Percentiles rank a stretch among this genome's conserved stretches.
These are phyloP conservation scores for Elsinoe arachidis DNA, from an alignment of 2,329 filamentous ascomycete genomes.

Conservation along the genomic window DNA sequence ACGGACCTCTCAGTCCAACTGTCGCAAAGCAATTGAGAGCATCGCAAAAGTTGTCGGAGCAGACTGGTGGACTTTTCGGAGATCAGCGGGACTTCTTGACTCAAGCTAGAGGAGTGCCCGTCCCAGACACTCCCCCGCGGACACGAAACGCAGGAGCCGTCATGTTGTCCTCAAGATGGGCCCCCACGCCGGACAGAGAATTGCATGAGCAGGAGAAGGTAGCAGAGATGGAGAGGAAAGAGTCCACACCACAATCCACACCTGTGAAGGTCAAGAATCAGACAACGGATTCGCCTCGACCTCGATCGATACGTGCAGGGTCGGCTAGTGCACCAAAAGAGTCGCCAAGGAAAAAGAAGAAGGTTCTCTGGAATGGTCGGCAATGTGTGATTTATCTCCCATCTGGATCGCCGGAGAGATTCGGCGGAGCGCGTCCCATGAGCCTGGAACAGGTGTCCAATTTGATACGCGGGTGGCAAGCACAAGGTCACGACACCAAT, in stretches of 20 bases:
- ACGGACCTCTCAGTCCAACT: conserved; percentile 9
- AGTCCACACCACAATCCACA: conserved; percentile 1
- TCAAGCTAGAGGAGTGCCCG: neutral
- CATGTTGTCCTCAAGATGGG: conserved; percentile 23
- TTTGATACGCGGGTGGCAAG: conserved; percentile 58
- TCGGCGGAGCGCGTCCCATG: conserved; percentile 36
- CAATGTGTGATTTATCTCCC: conserved; percentile 39
- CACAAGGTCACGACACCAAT: conserved; percentile 58
- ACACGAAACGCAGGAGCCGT: neutral
- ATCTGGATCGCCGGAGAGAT: conserved; percentile 33
- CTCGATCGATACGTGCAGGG: conserved; percentile 2
- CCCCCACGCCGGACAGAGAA: conserved; percentile 20
- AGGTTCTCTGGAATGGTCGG: conserved; percentile 38
- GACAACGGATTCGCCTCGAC: neutral
- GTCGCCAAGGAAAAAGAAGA: conserved; percentile 34
- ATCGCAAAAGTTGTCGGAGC: conserved; percentile 5
- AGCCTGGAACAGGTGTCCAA: conserved; percentile 46
- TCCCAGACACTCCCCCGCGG: neutral
- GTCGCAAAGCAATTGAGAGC: conserved; percentile 7
- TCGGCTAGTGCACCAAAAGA: conserved; percentile 4
- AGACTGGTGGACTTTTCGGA: neutral
- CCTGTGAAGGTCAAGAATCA: neutral
- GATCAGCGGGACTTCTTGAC: conserved; percentile 8
- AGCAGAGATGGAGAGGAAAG: neutral
- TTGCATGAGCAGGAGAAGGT: neutral